A percentile compares a stretch with the other conserved stretches of the same genome.
Evolutionary conservation across 2,329 filamentous ascomycete genomes (phyloP).

Genomic region (Arthrobotrys iridis): DNA sequence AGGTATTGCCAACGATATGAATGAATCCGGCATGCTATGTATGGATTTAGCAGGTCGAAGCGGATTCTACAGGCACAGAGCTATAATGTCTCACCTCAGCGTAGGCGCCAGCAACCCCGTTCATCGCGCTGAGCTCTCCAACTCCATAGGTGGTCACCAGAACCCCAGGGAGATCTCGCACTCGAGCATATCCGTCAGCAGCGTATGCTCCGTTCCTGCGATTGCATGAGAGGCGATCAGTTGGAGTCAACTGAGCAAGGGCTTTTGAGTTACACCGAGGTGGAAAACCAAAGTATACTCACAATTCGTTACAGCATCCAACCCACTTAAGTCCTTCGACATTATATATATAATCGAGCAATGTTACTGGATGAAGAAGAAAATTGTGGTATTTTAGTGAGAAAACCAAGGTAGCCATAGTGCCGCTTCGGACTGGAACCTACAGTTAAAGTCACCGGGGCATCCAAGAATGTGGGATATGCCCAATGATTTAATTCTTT

Average conservation of each 20-base stretch:
- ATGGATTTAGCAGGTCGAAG: neutral
- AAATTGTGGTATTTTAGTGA: constrained; percentile 2
- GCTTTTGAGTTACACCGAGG: neutral
- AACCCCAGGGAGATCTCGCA: constrained; percentile 64
- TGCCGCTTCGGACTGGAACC: constrained; percentile 11
- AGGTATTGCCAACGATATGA: constrained; percentile 69
- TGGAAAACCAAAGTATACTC: neutral
- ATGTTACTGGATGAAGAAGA: constrained; percentile 41
- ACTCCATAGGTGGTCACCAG: constrained; percentile 67
- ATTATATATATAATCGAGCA: constrained; percentile 60
- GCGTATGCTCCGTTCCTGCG: constrained; percentile 63
- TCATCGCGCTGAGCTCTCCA: constrained; percentile 69
- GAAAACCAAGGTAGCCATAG: neutral
- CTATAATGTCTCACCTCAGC: constrained; percentile 63
- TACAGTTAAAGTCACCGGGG: constrained; percentile 59
- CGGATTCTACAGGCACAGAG: neutral
- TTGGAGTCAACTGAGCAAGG: neutral
- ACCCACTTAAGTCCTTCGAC: constrained; percentile 61
- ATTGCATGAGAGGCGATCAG: neutral
- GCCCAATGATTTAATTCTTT: constrained; percentile 57
- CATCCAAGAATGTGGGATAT: constrained; percentile 59
- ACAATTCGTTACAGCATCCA: constrained; percentile 60
- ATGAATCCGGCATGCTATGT: constrained; percentile 66
- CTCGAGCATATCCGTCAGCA: constrained; percentile 66
- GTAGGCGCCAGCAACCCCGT: constrained; percentile 70